Base-by-base conservation (phyloP, 176 grass and related monocot genomes). In the Oryza glaberrima region DNA sequence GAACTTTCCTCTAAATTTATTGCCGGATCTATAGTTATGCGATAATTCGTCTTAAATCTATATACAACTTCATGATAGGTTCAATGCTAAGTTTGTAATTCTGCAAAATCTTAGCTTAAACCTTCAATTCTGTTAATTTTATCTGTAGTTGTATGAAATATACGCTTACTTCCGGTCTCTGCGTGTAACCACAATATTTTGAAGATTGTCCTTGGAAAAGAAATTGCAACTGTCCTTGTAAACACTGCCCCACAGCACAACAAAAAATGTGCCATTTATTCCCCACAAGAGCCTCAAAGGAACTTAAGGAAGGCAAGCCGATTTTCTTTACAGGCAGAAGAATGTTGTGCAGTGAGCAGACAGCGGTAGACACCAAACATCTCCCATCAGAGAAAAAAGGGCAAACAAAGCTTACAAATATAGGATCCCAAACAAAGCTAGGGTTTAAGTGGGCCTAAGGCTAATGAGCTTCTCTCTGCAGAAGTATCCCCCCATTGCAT, bases 281-380 rank as follows among this genome's bases (percentile, higher is more conserved):
- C 54, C 58, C 54, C n/a, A 81, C 46, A 34, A 68, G 45, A 32
- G 74, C 68, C 32, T 82, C 44, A 78, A 82, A 82, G 22, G 7
- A 61, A 44, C 43, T 44, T 44, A 44, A 44, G 7, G 43, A 44
- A 74, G 45, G 60, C 61, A 54, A 47, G 38, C 7, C 79, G 35
- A 71, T 51, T 85, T 86, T 66, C 38, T 85, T 85, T 75, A 54
- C 58, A 79, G 63, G 47, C 70, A 80, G 76, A 48, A 60, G 87
- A 84, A 89, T 89, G 48, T 80, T 63, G 76, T 84, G 47, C 76
- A 49, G 12, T 61, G 48, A 76, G 70, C 68, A 69, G 47, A 84
- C 61, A 35, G 75, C 52, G 60, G 25, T 68, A 79, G 58, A 47
- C 81, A 48, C 47, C 69, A 67, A 71, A 68, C 81, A 74, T 73